Conservation (phyloP, 2,329 filamentous ascomycete species). For the Fonsecaea monophora region DNA sequence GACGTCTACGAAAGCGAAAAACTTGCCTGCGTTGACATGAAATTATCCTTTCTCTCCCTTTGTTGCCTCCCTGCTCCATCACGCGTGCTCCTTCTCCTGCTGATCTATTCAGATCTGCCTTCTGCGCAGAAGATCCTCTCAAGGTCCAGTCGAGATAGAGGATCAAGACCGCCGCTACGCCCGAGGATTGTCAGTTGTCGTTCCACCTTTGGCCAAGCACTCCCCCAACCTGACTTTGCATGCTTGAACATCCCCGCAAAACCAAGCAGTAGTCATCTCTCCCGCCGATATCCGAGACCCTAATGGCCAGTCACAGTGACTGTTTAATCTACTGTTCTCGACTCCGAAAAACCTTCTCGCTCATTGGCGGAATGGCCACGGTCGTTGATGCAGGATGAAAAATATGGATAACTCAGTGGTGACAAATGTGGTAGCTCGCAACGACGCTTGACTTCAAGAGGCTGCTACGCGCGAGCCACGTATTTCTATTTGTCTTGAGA, state of each 20-base stretch:
- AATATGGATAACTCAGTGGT: neutral
- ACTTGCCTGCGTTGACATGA: neutral
- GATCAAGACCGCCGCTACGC: neutral
- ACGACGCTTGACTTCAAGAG: neutral
- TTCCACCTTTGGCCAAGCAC: neutral
- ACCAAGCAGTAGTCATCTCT: neutral
- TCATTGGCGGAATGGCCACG: slow-evolving; percentile 1
- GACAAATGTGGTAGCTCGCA: neutral
- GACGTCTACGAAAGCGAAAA: neutral
- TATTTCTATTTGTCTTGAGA: neutral
- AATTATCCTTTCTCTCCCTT: neutral
- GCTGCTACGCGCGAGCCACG: neutral
- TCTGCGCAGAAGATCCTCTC: neutral
- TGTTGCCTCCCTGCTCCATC: neutral
- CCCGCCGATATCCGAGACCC: neutral
- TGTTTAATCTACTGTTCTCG: neutral
- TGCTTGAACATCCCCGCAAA: slow-evolving; percentile 3
- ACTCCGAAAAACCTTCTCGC: slow-evolving; percentile 2
- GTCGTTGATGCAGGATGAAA: neutral
- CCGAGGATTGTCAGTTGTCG: neutral
- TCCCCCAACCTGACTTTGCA: neutral
- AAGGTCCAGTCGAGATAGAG: neutral
- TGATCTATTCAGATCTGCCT: neutral
- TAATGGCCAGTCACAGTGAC: neutral
- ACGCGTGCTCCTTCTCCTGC: neutral